These are phyloP conservation scores for Eimeria zaria DNA, from an alignment of 169 alveolate species.

Conservation along the genomic window DNA sequence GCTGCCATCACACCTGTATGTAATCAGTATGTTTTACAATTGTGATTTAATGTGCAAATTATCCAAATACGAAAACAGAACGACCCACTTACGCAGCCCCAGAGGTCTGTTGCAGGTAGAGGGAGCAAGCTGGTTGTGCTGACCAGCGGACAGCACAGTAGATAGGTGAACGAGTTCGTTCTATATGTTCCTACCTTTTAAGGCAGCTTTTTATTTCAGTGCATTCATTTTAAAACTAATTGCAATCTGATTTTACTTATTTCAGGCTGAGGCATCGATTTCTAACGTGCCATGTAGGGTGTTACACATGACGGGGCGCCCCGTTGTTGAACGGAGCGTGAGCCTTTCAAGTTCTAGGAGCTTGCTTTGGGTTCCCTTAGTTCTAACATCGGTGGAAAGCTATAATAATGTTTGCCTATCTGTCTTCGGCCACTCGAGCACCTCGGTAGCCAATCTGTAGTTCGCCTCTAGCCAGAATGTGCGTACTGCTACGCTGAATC, in stretches of 20 bases:
- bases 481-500: not conserved
- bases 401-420: not conserved
- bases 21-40: not conserved
- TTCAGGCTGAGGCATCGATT: not conserved
- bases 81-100: constrained; percentile 14
- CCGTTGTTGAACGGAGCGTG: not conserved
- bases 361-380: not conserved
- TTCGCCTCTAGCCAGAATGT: not conserved
- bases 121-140: not conserved
- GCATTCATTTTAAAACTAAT: not conserved
- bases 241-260: not conserved
- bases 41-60: not conserved
- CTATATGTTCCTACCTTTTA: not conserved
- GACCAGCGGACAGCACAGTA: not conserved
- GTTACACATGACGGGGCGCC: not conserved
- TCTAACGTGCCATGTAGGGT: not conserved
- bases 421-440: not conserved
- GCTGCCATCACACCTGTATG: not conserved
- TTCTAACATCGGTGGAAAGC: not conserved
- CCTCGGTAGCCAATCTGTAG: not conserved
- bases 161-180: not conserved
- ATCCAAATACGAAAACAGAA: not conserved
- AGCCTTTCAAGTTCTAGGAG: not conserved
- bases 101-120: not conserved
- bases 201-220: not conserved